Evolutionary conservation across 768 basidiomycete species (phyloP), one percentile per base, ranked within the genome.

Genomic region (Tricholoma flavovirens): DNA sequence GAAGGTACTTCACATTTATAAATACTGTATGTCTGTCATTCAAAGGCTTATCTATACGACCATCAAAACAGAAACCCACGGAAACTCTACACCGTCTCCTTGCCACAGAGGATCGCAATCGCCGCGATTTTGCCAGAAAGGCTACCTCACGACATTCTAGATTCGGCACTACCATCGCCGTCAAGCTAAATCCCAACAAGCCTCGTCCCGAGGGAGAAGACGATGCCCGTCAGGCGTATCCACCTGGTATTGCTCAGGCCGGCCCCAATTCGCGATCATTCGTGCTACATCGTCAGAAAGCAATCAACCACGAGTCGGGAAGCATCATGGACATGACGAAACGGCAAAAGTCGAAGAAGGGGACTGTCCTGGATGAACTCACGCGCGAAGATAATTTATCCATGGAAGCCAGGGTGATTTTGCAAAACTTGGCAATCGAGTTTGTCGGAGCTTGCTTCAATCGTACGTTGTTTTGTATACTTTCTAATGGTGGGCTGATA

Each of bases 161-260:
- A 49, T 99, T 99, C 70, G 97, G 97, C 1, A 98, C 97, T 2
- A 98, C 95, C 8, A 87, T 98, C 60, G 75, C 88, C 19, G 87
- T 99, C 53, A 82, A 78, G 59, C 75, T 89, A 42, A 88, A 86
- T 56, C 69, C 84, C 12, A 80, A 78, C 59, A 83, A 81, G 68
- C 76, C 72, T 53, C 61, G 55, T 3, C 54, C 57, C 15, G 48
- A 43, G 45, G 52, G 33, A 35, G 30, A 62, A 30, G 62, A 40
- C 26, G 65, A 56, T 22, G 62, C 55, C 42, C 64, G 64, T 53
- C 61, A 65, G 38, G 61, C 62, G n/a, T 26, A 8, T 4, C n/a
- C 26, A 49, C n/a, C 24, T n/a, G 67, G 64, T 24, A 54, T 63
- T 24, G 66, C 64, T 46, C 59, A 62, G 24, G 54, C 63, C 14